These are phyloP conservation scores for Fraxinus americana DNA, from an alignment of 257 asterid genomes.

Conservation along the genomic window DNA sequence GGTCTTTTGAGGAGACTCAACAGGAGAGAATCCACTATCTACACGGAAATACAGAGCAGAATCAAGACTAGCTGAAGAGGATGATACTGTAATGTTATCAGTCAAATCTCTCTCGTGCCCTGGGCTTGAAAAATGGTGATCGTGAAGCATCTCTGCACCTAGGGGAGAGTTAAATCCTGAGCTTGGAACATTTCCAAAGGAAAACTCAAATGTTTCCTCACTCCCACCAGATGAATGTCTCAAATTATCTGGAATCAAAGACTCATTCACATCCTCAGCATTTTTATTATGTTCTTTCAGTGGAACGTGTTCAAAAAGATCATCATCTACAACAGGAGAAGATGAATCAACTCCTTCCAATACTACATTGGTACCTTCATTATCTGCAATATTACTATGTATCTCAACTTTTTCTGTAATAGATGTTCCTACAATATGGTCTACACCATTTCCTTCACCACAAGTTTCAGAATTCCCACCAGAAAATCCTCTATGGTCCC, in stretches of 20 bases:
- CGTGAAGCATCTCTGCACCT: constrained; percentile 43
- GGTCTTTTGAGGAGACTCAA: constrained; percentile 70
- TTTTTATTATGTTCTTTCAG: constrained; percentile 67
- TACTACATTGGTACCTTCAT: constrained; percentile 38
- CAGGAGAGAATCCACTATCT: constrained; percentile 57
- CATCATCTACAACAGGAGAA: constrained; percentile 50
- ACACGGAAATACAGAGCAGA: constrained; percentile 53
- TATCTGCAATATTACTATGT: constrained; percentile 32
- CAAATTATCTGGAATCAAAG: constrained; percentile 44
- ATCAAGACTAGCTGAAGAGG: constrained; percentile 64
- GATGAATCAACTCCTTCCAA: constrained; percentile 47
- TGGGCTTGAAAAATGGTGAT: constrained; percentile 52
- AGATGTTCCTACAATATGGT: constrained; percentile 36
- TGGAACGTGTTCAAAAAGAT: constrained; percentile 67
- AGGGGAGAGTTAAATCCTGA: constrained; percentile 54
- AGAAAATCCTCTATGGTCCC: constrained; percentile 36
- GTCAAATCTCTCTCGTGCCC: constrained; percentile 49
- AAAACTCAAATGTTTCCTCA: constrained; percentile 61
- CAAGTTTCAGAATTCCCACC: constrained; percentile 32
- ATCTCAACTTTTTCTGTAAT: constrained; percentile 27
- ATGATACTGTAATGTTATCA: constrained; percentile 44
- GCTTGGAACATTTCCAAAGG: constrained; percentile 48
- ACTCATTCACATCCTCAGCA: constrained; percentile 37
- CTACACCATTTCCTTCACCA: constrained; percentile 36
- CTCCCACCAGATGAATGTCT: constrained; percentile 52